These are phyloP conservation scores for Penicillium diatomitis DNA, from an alignment of 495 filamentous ascomycete species.

Conservation along the genomic window DNA sequence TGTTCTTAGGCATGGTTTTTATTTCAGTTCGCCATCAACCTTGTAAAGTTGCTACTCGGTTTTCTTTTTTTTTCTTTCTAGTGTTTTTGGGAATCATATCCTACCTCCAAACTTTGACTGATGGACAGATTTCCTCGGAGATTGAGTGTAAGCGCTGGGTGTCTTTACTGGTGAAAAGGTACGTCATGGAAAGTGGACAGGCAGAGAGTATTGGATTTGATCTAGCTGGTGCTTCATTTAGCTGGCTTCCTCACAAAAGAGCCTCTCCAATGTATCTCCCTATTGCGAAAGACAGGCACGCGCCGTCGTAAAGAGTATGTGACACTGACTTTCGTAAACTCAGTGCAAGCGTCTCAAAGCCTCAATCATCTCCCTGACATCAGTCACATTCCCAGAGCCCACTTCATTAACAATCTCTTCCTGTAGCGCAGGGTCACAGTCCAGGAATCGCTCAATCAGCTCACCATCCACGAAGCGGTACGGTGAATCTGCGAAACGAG, in stretches of 20 bases:
- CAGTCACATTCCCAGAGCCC: constrained; percentile 50
- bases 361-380: constrained; percentile 63
- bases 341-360: constrained; percentile 64
- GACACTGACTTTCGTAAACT: not conserved
- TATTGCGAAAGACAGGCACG: too few species aligned
- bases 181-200: too few species aligned
- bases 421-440: constrained; percentile 53
- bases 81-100: not conserved
- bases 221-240: not conserved
- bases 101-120: too few species aligned
- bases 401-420: constrained; percentile 53
- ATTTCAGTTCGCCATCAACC: not conserved
- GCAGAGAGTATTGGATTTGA: not conserved
- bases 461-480: constrained; percentile 90
- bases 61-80: not conserved
- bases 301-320: not conserved
- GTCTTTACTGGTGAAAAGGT: too few species aligned
- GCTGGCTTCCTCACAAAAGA: too few species aligned
- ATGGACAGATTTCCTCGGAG: too few species aligned
- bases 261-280: too few species aligned
- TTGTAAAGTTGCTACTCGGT: not conserved
- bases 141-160: too few species aligned
- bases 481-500: constrained; percentile 64
- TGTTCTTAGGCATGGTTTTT: not conserved
- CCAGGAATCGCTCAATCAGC: constrained; percentile 76